Conservation (phyloP, 73 alveolate species). For the Durusdinium trenchii region DNA sequence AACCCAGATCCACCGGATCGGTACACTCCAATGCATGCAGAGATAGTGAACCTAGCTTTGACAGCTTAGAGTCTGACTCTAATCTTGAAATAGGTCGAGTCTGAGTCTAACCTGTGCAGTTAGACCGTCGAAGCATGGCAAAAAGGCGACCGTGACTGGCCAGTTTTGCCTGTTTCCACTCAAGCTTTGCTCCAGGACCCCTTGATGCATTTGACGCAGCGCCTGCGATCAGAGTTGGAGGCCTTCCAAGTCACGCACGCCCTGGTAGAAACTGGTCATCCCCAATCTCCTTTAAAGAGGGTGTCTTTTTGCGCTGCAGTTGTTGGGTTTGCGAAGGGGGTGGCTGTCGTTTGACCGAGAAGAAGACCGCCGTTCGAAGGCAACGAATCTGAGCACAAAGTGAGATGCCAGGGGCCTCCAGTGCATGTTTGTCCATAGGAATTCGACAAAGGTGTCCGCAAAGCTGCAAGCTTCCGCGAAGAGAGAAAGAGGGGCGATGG, state of each 20-base stretch:
- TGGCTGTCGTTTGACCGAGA: conserved; percentile 18
- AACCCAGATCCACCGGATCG: no score
- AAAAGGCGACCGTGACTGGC: background rate
- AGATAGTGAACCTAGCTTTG: background rate
- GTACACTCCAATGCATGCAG: no score
- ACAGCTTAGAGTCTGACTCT: background rate
- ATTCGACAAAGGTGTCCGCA: no score
- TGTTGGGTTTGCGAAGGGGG: background rate
- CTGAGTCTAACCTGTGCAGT: background rate
- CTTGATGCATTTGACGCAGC: conserved; percentile 46
- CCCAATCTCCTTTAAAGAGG: background rate
- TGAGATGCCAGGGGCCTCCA: background rate
- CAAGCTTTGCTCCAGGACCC: background rate
- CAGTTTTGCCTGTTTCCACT: background rate
- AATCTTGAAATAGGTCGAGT: background rate
- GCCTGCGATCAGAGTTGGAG: conserved; percentile 48
- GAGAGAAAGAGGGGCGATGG: no score
- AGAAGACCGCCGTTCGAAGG: background rate
- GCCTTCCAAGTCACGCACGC: background rate
- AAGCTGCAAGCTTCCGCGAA: no score
- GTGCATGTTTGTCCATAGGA: background rate
- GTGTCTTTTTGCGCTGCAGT: background rate
- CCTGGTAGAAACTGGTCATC: background rate
- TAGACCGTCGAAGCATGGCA: background rate
- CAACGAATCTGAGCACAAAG: background rate